Base-by-base conservation (phyloP, 2,329 filamentous ascomycete genomes). In the Aureobasidium sp. region DNA sequence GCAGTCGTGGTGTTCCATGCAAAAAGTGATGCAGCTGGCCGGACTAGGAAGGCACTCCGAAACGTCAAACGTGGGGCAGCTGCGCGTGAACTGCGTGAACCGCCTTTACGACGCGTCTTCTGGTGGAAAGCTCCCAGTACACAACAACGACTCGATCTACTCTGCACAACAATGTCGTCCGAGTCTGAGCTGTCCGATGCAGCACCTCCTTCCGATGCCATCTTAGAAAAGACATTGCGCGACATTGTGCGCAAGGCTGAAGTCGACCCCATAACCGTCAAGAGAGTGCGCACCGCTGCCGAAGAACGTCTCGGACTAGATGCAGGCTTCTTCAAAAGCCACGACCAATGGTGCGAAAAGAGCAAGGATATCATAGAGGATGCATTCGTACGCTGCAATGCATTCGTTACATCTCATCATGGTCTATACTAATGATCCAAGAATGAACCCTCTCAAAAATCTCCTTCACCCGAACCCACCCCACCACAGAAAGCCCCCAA, bases 191-290 rank as follows among this genome's bases (percentile, higher is more conserved):
- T 33, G 5, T 31, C 51, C 10, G 23, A 33, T n/a, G 60, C 63
- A 27, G 35, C 68, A 15, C 23, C 17, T 35, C 75, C 72, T 10
- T 68, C 73, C 13, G 71, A 77, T 55, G 65, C 65, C 4, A 64
- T 66, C 9, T 73, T 80, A 57, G 69, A 75, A 45, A 64, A 68
- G 51, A 72, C 71, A 27, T 67, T 81, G 13, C 72, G 71, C 60
- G 67, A 74, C 61, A 69, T 73, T 29, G 76, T 79, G 38, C 73
- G 74, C 57, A 65, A 67, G 2, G 73, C 72, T 59, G 71, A 80
- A 21, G 69, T 71, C 33, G 78, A 82, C 6, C 77, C 82, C 54
- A 70, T 85, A 63, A 84, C 83, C 0, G 75, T 85, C 57, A 84
- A 83, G 64, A 75, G 75, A 59, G 78, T 84, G 54, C 80, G 84